Evolutionary conservation across 2,329 filamentous ascomycete genomes (phyloP), one percentile per base, ranked within the genome.

Genomic region (Tolypocladium ovalisporum): DNA sequence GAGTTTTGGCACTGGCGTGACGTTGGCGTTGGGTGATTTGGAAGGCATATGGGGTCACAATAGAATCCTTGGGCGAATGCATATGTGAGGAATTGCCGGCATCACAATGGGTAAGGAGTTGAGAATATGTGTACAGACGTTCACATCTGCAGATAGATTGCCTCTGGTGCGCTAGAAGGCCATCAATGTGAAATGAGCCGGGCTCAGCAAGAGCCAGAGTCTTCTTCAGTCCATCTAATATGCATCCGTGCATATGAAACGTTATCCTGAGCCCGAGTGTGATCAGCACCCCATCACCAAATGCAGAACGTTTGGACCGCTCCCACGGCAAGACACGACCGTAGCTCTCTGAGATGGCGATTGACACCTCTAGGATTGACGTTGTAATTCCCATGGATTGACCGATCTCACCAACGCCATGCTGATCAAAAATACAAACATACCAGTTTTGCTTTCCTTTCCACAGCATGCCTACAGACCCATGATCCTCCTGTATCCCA

Each of bases 401-500:
- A n/a, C 32, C 5, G 9, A 34, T 4, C 9, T 34, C 32, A 34
- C 42, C 42, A 47, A 47, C 42, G 42, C 42, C 42, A 19, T 2
- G 42, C 42, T 29, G 13, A 29, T 24, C 8, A 17, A 9, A 34
- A 34, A 9, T 9, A 34, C n/a, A 34, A 34, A 5, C 5, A 34
- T 9, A 34, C 32, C 32, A n/a, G n/a, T n/a, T n/a, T n/a, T n/a
- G n/a, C n/a, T 7, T 17, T 17, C 17, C 37, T 8, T 8, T 17
- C 22, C 3, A 4, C 17, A 10, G 10, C 27, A 10, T 12, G 29
- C 49, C 60, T 47, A 67, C 57, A 72, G 39, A 7, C 68, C 69
- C 57, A 68, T 67, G 39, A 72, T 58, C 56, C 67, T 68, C 54
- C 73, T 65, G n/a, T 76, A 66, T 0, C 62, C 71, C 0, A 49